Conservation (phyloP, 2,329 filamentous ascomycete genomes). For the Xylariaceae sp. region DNA sequence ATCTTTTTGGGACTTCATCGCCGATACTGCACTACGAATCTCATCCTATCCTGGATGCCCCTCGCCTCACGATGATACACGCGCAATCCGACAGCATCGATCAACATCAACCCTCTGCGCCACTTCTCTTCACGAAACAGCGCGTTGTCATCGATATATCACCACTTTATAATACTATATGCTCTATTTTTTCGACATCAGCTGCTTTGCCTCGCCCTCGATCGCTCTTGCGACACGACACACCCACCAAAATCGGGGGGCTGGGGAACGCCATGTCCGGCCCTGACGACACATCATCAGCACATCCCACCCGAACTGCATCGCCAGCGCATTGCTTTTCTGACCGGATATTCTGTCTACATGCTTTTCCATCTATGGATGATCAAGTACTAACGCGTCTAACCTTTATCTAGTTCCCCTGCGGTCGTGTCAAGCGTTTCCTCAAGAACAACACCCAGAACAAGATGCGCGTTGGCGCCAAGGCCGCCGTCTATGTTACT, state of each 20-base stretch:
- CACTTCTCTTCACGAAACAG: neutral
- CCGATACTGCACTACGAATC: conserved; percentile 3
- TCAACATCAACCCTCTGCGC: neutral
- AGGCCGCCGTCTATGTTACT: conserved; percentile 96
- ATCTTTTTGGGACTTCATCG: conserved; percentile 12
- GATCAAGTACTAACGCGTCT: conserved; percentile 15
- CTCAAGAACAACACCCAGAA: conserved; percentile 98
- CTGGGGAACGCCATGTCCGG: too few species aligned
- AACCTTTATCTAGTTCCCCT: conserved; percentile 80
- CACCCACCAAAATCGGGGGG: too few species aligned
- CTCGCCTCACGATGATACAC: conserved; percentile 6
- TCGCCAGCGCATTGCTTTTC: conserved; percentile 2
- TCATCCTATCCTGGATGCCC: conserved; percentile 6
- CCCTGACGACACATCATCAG: neutral
- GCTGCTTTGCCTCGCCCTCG: too few species aligned
- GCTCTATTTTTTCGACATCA: too few species aligned
- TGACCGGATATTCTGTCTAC: too few species aligned
- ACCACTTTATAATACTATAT: too few species aligned
- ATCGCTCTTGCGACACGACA: too few species aligned
- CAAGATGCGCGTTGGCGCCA: conserved; percentile 99
- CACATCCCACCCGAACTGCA: neutral
- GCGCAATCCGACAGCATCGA: neutral
- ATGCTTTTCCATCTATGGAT: neutral
- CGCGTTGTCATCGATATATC: too few species aligned
- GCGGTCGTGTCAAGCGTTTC: conserved; percentile 99